Percentiles rank a stretch among this genome's conserved stretches.
These are phyloP conservation scores for Heteromeles arbutifolia DNA, from an alignment of 306 rosid species.

Conservation along the genomic window DNA sequence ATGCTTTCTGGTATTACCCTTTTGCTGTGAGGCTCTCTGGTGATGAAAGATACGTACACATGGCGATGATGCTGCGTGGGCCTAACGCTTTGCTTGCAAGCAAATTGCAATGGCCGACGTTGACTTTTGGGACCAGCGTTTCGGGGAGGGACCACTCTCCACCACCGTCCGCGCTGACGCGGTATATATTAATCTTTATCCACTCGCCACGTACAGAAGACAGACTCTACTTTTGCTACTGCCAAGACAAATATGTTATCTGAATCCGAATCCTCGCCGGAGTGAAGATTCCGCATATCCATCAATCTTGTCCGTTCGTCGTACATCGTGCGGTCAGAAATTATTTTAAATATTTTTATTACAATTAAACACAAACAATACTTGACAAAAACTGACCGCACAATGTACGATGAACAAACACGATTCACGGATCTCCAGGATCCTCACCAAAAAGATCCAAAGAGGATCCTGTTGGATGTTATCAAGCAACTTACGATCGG, in stretches of 20 bases:
- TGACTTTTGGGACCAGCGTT: neutral
- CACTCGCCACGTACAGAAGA: slow-evolving; percentile 8
- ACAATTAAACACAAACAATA: too few species aligned
- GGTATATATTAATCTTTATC: neutral
- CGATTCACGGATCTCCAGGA: too few species aligned
- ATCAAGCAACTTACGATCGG: neutral
- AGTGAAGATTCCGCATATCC: rapidly evolving
- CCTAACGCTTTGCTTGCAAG: slow-evolving; percentile 18
- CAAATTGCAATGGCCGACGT: neutral
- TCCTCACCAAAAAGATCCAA: too few species aligned
- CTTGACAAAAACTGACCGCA: too few species aligned
- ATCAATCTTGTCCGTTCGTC: rapidly evolving
- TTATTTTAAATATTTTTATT: too few species aligned
- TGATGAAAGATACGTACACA: neutral
- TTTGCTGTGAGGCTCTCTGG: neutral
- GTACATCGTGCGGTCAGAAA: rapidly evolving
- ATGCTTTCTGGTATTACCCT: neutral
- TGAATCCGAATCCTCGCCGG: too few species aligned
- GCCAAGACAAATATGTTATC: neutral
- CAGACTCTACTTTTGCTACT: neutral
- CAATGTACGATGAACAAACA: too few species aligned
- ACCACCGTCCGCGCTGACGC: neutral
- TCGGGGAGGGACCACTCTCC: neutral
- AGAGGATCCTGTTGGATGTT: neutral
- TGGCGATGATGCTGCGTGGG: slow-evolving; percentile 40